Evolutionary conservation across 1,284 basidiomycete genomes (phyloP), one percentile per base, ranked within the genome.

Genomic region (Cryptococcus depauperatus): DNA sequence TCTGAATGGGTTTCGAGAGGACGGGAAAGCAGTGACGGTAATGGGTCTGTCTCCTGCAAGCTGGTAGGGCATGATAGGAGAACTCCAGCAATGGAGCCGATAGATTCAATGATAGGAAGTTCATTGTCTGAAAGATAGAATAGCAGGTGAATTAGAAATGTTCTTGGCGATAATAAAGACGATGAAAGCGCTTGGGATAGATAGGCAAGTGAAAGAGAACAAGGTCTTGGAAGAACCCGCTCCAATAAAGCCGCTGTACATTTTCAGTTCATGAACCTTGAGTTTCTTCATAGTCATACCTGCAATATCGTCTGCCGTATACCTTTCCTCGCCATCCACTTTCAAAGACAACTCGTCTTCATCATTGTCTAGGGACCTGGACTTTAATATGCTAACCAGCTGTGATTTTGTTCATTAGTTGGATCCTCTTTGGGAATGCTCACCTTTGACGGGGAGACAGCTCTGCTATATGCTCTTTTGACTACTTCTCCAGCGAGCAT

Each of bases 121-220:
- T 43, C 35, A 26, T 50, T 22, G 1, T 51, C 45, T n/a, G 35
- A 41, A 14, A 54, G n/a, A 26, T 54, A 48, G 37, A 54, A 56
- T 3, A 66, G 48, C 1, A 65, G 41, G 9, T 55, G 52, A 9
- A 61, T 47, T 7, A 54, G 39, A 10, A 62, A 44, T 3, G 53
- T 46, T 6, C 51, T 55, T 6, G 62, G 46, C 0, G 59, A 51
- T 13, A 65, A 21, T 8, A 62, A 14, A 0, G 33, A 34, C 6
- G 35, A 19, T 1, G 49, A 22, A 5, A 68, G 53, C 1, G 46
- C 48, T 21, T 60, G 47, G 6, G 58, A 39, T 22, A 68, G 58
- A 45, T 68, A 68, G 3, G 35, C 37, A 16, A 61, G 44, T 11
- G 61, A 45, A 13, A 64, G 40, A 6, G 61, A 55, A 0, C 62